These are phyloP conservation scores for Nitzschia sp. DNA, from an alignment of 108 stramenopile species.

Conservation along the genomic window DNA sequence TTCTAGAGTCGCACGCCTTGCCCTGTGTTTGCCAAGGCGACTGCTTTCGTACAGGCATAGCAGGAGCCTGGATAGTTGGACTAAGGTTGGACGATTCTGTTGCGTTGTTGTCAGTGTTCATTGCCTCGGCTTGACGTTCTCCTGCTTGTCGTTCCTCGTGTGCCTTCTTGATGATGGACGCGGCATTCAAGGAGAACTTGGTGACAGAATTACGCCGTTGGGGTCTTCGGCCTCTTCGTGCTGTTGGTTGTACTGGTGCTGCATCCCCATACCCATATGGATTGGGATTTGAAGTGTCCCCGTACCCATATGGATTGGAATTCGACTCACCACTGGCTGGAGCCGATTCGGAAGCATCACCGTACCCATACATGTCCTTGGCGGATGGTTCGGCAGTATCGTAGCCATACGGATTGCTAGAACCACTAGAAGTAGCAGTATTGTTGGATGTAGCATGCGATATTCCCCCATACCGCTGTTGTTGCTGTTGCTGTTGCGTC, in stretches of 20 bases:
- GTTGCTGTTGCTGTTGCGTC: background rate
- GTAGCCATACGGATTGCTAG: background rate
- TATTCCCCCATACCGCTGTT: background rate
- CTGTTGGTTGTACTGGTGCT: slow-evolving; percentile 11
- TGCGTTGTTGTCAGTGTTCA: background rate
- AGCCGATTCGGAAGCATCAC: background rate
- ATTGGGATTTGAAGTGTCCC: background rate
- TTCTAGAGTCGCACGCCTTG: background rate
- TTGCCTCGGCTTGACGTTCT: background rate
- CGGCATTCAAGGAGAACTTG: slow-evolving; percentile 15
- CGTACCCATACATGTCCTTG: background rate
- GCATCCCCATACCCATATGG: slow-evolving; percentile 1
- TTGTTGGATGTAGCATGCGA: background rate
- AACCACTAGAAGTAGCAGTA: background rate
- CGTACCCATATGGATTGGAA: slow-evolving; percentile 15
- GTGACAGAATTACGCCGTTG: slow-evolving; percentile 17
- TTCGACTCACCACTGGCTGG: background rate
- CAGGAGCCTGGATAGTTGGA: background rate
- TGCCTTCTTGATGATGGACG: background rate
- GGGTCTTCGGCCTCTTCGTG: slow-evolving; percentile 8
- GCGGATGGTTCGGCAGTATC: background rate
- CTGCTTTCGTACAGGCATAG: background rate
- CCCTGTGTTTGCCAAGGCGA: slow-evolving; percentile 6
- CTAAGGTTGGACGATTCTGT: background rate
- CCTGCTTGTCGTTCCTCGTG: background rate